A percentile compares a stretch with the other conserved stretches of the same genome.
These are phyloP conservation scores for Metschnikowia henanensis DNA, from an alignment of 805 yeast species.

Conservation along the genomic window DNA sequence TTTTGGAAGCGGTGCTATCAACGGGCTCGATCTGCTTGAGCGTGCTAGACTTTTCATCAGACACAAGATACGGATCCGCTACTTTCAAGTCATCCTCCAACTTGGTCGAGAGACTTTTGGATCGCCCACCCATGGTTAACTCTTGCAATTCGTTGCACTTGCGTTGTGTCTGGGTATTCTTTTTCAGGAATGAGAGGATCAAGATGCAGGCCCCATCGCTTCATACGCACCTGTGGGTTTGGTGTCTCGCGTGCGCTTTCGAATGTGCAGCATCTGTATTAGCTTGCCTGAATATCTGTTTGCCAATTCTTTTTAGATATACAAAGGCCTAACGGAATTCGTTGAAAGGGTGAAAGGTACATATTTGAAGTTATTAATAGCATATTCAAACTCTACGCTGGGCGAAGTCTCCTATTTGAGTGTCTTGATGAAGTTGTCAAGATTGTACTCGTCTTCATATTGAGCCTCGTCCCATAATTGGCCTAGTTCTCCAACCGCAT, in stretches of 20 bases:
- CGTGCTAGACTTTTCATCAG: constrained; percentile 70
- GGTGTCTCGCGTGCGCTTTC: too few species aligned
- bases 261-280: too few species aligned
- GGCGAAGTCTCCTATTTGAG: constrained; percentile 53
- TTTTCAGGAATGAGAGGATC: constrained; percentile 1
- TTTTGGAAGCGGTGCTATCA: constrained; percentile 14
- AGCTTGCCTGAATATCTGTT: too few species aligned
- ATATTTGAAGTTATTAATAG: too few species aligned
- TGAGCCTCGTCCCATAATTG: constrained; percentile 97
- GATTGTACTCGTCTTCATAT: constrained; percentile 94
- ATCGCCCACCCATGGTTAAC: constrained; percentile 6
- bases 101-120: constrained; percentile 17
- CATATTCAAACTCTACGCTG: too few species aligned
- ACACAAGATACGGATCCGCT: constrained; percentile 61
- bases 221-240: not conserved
- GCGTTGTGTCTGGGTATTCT: not conserved
- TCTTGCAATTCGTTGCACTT: too few species aligned
- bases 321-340: too few species aligned
- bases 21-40: constrained; percentile 39
- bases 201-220: constrained; percentile 6
- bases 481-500: constrained; percentile 83
- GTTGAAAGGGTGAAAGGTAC: too few species aligned
- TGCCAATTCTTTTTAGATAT: too few species aligned
- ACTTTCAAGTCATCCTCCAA: constrained; percentile 56
- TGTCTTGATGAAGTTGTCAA: constrained; percentile 88